Evolutionary conservation across 257 asterid species (phyloP).

Genomic region (Fraxinus cuspidata): DNA sequence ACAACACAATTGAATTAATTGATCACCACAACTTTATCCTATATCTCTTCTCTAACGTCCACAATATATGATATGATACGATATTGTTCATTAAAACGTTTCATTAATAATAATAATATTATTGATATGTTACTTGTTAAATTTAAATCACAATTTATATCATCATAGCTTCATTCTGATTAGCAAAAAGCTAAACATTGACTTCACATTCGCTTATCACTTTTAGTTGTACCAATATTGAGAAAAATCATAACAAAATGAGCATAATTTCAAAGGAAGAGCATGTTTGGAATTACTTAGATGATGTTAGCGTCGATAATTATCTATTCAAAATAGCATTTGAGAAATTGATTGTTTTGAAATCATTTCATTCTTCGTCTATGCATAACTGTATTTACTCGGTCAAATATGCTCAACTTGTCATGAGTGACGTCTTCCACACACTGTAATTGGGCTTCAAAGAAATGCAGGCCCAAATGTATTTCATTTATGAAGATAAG

Average conservation of each 20-base stretch:
- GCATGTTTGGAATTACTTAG: background rate
- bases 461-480: background rate
- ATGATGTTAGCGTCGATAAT: constrained; percentile 12
- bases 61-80: too few relatives aligned
- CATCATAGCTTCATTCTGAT: background rate
- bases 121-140: too few relatives aligned
- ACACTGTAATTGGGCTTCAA: background rate
- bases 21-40: too few relatives aligned
- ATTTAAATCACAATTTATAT: background rate
- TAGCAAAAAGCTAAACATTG: constrained; percentile 3
- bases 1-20: too few relatives aligned
- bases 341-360: constrained; percentile 11
- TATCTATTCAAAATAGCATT: background rate
- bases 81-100: too few relatives aligned
- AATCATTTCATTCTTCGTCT: constrained; percentile 9
- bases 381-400: constrained; percentile 24
- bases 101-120: too few relatives aligned
- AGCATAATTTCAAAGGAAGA: background rate
- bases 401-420: constrained; percentile 21
- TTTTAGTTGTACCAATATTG: background rate
- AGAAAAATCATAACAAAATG: background rate
- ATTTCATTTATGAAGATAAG: background rate
- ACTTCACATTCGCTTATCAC: constrained; percentile 3
- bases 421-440: background rate
- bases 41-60: too few relatives aligned